Percentiles rank a stretch among this genome's conserved stretches.
These are phyloP conservation scores for Lithospermum erythrorhizon DNA, from an alignment of 257 asterid genomes.

Conservation along the genomic window DNA sequence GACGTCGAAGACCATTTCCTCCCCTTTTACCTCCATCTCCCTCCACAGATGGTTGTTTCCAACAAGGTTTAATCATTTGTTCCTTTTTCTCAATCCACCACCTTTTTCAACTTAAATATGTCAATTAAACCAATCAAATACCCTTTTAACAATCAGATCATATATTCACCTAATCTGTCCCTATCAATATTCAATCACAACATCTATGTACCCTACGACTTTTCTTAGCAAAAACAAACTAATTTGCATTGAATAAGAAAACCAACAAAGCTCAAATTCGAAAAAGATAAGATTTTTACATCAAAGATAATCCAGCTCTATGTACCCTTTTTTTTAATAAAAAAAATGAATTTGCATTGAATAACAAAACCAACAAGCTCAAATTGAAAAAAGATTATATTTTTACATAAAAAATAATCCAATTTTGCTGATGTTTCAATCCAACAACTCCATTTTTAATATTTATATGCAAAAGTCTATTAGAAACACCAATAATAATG, in stretches of 20 bases:
- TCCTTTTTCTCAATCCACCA: conserved; percentile 1
- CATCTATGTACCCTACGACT: background rate
- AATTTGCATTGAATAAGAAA: background rate
- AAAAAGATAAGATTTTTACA: background rate
- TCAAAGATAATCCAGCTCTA: conserved; percentile 27
- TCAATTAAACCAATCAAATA: conserved; percentile 3
- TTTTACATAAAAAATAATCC: conserved; percentile 19
- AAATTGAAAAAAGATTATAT: too few relatives aligned
- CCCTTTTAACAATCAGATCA: conserved; percentile 2
- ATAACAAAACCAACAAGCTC: background rate
- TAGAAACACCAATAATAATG: conserved; percentile 63
- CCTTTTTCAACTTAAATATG: conserved; percentile 4
- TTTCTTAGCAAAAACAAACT: background rate
- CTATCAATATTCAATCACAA: conserved; percentile 3
- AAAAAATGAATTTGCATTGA: background rate
- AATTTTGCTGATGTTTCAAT: conserved; percentile 31
- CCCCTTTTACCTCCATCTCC: conserved; percentile 48
- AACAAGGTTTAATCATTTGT: conserved; percentile 72
- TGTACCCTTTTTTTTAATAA: background rate
- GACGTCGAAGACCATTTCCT: conserved; percentile 18
- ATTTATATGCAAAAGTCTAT: conserved; percentile 42
- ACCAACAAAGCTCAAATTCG: background rate
- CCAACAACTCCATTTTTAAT: conserved; percentile 36
- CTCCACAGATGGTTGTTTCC: conserved; percentile 62
- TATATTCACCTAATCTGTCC: conserved; percentile 3